phyloP scores from a whole-genome alignment of 257 asterid genomes.

The Solanum bukasovii region DNA sequence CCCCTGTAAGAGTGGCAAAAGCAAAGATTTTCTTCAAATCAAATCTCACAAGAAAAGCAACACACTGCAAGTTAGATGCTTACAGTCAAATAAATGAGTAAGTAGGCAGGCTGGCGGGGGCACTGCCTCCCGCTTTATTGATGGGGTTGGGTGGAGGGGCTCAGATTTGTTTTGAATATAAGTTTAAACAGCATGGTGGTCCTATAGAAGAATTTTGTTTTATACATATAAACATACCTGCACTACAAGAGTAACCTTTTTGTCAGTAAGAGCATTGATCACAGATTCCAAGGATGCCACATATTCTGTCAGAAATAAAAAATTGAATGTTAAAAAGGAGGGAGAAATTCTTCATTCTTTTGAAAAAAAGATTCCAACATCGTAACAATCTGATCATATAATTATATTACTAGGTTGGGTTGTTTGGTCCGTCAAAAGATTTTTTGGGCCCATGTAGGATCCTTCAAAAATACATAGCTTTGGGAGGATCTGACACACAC shows the following conservation, averaged over 20 bases:
- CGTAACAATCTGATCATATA: background rate
- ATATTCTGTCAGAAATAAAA: conserved; percentile 41
- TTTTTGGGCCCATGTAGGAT: background rate
- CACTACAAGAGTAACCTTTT: conserved; percentile 64
- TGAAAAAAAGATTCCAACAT: background rate
- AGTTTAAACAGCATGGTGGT: background rate
- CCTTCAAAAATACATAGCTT: background rate
- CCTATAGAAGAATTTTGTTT: background rate
- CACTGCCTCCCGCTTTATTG: background rate
- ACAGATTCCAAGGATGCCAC: conserved; percentile 63
- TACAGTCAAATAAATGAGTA: background rate
- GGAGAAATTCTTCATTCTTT: background rate
- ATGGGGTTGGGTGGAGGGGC: background rate
- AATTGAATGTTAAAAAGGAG: background rate
- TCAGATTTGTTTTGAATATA: background rate
- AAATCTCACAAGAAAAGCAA: background rate
- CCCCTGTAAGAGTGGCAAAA: conserved; percentile 41
- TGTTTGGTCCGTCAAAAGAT: background rate
- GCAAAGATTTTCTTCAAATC: background rate
- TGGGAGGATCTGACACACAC: background rate
- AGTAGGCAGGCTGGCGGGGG: background rate
- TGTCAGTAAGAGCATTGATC: conserved; percentile 39
- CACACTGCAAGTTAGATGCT: background rate
- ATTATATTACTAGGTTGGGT: background rate
- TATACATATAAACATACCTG: conserved; percentile 44